Percentiles rank a stretch among this genome's conserved stretches.
Evolutionary conservation across 768 basidiomycete genomes (phyloP).

Genomic region (Russula olivacea): DNA sequence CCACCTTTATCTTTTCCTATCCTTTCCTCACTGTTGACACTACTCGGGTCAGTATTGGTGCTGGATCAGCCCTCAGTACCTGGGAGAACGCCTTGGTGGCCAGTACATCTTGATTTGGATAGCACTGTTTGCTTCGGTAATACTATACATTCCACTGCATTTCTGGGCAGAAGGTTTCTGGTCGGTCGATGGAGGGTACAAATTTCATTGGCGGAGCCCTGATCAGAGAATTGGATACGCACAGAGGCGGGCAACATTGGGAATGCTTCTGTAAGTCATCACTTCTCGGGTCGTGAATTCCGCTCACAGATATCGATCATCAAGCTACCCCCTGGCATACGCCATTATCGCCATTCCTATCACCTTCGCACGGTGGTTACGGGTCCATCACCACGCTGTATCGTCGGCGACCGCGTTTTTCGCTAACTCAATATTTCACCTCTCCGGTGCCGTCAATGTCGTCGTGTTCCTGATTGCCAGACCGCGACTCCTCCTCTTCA

Average conservation of each 20-base stretch:
- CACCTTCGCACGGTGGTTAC: neutral
- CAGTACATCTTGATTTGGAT: neutral
- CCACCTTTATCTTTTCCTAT: neutral
- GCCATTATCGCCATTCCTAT: neutral
- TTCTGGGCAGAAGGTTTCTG: no score
- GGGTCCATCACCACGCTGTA: conserved; percentile 27
- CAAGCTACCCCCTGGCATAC: neutral
- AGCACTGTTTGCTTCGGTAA: neutral
- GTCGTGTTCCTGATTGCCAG: conserved; percentile 36
- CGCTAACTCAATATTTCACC: conserved; percentile 18
- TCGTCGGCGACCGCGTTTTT: conserved; percentile 33
- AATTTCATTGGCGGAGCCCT: conserved; percentile 24
- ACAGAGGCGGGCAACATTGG: conserved; percentile 10
- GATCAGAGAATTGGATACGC: conserved; percentile 2
- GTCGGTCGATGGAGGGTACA: conserved; percentile 29
- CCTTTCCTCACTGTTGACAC: neutral
- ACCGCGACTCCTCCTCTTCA: conserved; percentile 34
- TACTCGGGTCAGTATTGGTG: neutral
- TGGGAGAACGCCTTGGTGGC: neutral
- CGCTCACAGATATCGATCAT: neutral
- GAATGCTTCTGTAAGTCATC: conserved; percentile 30
- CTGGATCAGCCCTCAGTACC: neutral
- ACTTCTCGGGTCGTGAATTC: neutral
- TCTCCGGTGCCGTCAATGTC: conserved; percentile 39
- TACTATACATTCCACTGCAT: no score